A percentile compares a stretch with the other conserved stretches of the same genome.
These are phyloP conservation scores for Camelina laxa DNA, from an alignment of 345 rosid genomes.

Conservation along the genomic window DNA sequence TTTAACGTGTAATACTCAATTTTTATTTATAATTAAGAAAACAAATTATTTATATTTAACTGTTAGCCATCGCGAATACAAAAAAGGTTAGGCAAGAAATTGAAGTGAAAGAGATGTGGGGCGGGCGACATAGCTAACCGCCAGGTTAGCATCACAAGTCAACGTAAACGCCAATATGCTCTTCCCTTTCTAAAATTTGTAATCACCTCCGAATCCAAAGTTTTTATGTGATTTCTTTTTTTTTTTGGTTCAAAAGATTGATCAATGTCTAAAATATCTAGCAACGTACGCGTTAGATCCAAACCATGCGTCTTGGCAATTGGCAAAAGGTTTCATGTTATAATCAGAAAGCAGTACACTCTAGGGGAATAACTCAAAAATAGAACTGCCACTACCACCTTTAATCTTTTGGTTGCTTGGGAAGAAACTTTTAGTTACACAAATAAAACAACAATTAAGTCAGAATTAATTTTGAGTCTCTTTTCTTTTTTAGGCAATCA, in stretches of 20 bases:
- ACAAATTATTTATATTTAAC: constrained; percentile 2
- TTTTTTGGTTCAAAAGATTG: background rate
- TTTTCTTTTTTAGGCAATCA: background rate
- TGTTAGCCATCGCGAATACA: constrained; percentile 32
- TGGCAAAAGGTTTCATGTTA: background rate
- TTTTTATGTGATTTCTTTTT: background rate
- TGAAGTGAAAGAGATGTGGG: constrained; percentile 36
- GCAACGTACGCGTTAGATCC: background rate
- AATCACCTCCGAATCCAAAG: background rate
- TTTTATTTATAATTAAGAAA: constrained; percentile 9
- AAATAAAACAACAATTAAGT: background rate
- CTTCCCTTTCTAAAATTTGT: background rate
- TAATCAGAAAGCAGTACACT: background rate
- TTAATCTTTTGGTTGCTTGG: background rate
- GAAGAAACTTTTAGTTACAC: background rate
- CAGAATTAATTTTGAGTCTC: background rate
- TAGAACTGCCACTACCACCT: background rate
- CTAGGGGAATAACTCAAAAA: too few relatives aligned
- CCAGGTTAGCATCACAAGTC: constrained; percentile 32
- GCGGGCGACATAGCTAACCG: constrained; percentile 14
- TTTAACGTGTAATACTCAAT: background rate
- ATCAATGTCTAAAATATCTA: background rate
- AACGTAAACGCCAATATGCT: constrained; percentile 13
- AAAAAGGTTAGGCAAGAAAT: constrained; percentile 24
- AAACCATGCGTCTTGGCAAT: background rate